Conservation (phyloP, 345 rosid species). For the Excoecaria agallocha region DNA sequence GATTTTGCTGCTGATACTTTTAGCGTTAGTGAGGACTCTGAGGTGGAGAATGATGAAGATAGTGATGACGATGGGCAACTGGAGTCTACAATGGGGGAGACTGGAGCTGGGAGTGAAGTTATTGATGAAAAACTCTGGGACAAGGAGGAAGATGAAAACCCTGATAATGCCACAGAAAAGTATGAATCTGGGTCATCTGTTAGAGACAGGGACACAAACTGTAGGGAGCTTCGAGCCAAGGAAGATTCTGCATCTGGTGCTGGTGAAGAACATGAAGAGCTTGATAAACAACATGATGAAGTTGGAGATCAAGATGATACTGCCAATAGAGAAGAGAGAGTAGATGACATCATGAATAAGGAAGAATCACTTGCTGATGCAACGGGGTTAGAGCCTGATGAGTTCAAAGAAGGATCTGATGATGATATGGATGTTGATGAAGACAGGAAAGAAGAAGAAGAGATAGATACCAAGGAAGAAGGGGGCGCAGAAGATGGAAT, state of each 20-base stretch:
- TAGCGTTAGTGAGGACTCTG: slow-evolving; percentile 77
- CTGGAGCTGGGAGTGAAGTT: slow-evolving; percentile 64
- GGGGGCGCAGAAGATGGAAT: slow-evolving; percentile 40
- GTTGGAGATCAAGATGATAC: slow-evolving; percentile 42
- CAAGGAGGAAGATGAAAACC: slow-evolving; percentile 60
- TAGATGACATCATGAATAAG: slow-evolving; percentile 56
- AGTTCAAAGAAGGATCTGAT: slow-evolving; percentile 42
- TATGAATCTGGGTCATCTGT: slow-evolving; percentile 79
- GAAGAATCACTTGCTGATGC: slow-evolving; percentile 69
- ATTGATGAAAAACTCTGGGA: slow-evolving; percentile 74
- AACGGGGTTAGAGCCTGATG: slow-evolving; percentile 54
- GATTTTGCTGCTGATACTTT: slow-evolving; percentile 66
- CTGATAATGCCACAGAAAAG: slow-evolving; percentile 52
- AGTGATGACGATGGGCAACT: slow-evolving; percentile 61
- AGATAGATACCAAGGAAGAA: slow-evolving; percentile 48
- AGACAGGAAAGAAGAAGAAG: slow-evolving; percentile 27
- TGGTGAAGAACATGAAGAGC: slow-evolving; percentile 46
- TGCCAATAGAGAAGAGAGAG: slow-evolving; percentile 43
- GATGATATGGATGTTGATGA: slow-evolving; percentile 51
- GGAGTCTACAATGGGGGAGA: slow-evolving; percentile 75
- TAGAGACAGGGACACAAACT: slow-evolving; percentile 44
- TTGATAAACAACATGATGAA: slow-evolving; percentile 42
- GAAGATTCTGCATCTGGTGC: slow-evolving; percentile 48
- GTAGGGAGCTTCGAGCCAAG: slow-evolving; percentile 80
- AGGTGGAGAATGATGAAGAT: slow-evolving; percentile 56